A percentile compares a stretch with the other conserved stretches of the same genome.
Conservation (phyloP, 805 yeast genomes). For the Candida hungchunana region DNA sequence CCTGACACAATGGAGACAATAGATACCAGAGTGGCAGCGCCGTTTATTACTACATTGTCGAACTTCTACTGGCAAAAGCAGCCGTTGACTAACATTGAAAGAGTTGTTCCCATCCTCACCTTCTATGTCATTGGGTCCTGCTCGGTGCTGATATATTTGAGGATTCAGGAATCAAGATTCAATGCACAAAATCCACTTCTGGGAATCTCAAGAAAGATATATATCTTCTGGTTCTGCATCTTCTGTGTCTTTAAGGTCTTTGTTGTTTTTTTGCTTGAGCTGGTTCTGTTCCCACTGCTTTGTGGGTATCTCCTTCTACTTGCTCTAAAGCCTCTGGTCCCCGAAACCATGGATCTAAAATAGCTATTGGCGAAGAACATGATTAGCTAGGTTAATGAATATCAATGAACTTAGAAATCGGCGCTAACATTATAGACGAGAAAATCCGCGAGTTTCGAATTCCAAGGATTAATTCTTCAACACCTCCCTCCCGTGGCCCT, state of each 20-base stretch:
- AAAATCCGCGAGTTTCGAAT: no score
- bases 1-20: no score
- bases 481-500: no score
- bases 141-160: constrained; percentile 30
- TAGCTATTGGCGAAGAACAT: not conserved
- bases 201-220: constrained; percentile 48
- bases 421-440: no score
- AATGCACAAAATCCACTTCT: constrained; percentile 39
- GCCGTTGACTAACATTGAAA: constrained; percentile 32
- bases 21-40: no score
- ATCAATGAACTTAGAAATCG: no score
- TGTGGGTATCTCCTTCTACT: constrained; percentile 79
- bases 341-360: not conserved
- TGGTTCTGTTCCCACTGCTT: constrained; percentile 78
- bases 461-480: no score
- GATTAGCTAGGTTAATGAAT: no score
- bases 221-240: constrained; percentile 49
- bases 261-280: constrained; percentile 68
- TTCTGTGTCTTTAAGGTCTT: constrained; percentile 70
- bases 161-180: constrained; percentile 20
- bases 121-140: constrained; percentile 32
- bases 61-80: no score
- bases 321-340: constrained; percentile 56
- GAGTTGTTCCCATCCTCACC: no score
- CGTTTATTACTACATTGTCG: no score